Percentiles rank a stretch among this genome's conserved stretches.
Conservation (phyloP, 2,329 filamentous ascomycete species). For the Helotiales sp. region DNA sequence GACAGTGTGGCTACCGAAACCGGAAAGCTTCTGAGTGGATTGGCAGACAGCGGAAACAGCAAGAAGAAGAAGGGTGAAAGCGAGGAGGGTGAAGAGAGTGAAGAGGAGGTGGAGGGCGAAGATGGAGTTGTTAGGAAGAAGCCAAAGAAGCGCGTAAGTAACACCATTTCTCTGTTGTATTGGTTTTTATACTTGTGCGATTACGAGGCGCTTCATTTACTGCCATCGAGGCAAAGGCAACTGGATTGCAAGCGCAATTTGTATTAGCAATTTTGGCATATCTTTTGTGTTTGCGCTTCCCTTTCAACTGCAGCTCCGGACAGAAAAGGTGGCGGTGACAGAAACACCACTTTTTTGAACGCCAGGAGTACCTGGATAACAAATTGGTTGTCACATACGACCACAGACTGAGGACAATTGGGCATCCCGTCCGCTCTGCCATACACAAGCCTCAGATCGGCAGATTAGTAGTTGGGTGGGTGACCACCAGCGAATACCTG, state of each 20-base stretch:
- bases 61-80: slow-evolving; percentile 74
- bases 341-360: background rate
- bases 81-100: slow-evolving; percentile 69
- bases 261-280: background rate
- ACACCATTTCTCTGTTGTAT: background rate
- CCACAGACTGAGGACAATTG: slow-evolving; percentile 39
- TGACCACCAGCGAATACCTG: slow-evolving; percentile 39
- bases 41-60: slow-evolving; percentile 81
- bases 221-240: background rate
- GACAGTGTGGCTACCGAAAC: slow-evolving; percentile 98
- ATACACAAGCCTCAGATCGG: slow-evolving; percentile 40
- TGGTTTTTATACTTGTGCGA: background rate
- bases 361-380: slow-evolving; percentile 15
- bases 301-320: background rate
- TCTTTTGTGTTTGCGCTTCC: background rate
- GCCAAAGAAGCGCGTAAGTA: slow-evolving; percentile 73
- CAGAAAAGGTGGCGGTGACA: background rate
- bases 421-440: slow-evolving; percentile 41
- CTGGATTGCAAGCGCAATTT: slow-evolving; percentile 11
- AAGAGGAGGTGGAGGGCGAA: slow-evolving; percentile 66
- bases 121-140: slow-evolving; percentile 60
- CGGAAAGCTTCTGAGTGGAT: slow-evolving; percentile 88
- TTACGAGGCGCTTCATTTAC: background rate
- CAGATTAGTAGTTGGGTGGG: slow-evolving; percentile 42
- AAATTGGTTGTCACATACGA: slow-evolving; percentile 32